Conservation (phyloP, 225 moss, liverwort and hornwort species). For the Polytrichum commune region DNA sequence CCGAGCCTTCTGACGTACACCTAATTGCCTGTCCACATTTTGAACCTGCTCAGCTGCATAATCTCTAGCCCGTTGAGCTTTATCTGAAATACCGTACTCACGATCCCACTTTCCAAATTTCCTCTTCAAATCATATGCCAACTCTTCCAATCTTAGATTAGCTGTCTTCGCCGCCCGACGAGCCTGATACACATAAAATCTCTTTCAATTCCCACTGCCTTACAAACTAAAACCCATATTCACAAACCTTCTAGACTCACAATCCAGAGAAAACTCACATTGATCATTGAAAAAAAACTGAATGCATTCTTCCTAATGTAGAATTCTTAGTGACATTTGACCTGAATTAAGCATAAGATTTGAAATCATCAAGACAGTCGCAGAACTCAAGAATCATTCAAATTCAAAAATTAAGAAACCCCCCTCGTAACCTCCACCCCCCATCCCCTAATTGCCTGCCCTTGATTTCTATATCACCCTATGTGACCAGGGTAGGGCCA, state of each 20-base stretch:
- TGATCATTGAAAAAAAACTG: too few relatives aligned
- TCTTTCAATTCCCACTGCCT: too few relatives aligned
- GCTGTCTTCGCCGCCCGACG: constrained; percentile 66
- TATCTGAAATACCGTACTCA: constrained; percentile 74
- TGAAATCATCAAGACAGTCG: too few relatives aligned
- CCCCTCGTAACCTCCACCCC: too few relatives aligned
- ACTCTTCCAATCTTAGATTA: constrained; percentile 72
- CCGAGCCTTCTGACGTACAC: constrained; percentile 79
- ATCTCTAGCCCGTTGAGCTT: constrained; percentile 64
- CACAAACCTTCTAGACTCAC: background rate
- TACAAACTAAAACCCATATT: background rate
- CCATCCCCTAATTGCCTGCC: too few relatives aligned
- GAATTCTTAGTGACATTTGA: too few relatives aligned
- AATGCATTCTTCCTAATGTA: too few relatives aligned
- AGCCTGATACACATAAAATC: constrained; percentile 19
- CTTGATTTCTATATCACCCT: too few relatives aligned
- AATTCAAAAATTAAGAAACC: too few relatives aligned
- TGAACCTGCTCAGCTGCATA: constrained; percentile 84
- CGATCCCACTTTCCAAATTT: constrained; percentile 71
- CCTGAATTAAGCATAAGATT: too few relatives aligned
- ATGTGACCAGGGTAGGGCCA: too few relatives aligned
- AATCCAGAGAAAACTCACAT: too few relatives aligned
- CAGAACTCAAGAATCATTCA: background rate
- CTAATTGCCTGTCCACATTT: constrained; percentile 84
- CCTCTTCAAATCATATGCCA: constrained; percentile 79